Base-by-base conservation (phyloP, 192 early-diverging fungal genomes). In the Backusella australiensis region DNA sequence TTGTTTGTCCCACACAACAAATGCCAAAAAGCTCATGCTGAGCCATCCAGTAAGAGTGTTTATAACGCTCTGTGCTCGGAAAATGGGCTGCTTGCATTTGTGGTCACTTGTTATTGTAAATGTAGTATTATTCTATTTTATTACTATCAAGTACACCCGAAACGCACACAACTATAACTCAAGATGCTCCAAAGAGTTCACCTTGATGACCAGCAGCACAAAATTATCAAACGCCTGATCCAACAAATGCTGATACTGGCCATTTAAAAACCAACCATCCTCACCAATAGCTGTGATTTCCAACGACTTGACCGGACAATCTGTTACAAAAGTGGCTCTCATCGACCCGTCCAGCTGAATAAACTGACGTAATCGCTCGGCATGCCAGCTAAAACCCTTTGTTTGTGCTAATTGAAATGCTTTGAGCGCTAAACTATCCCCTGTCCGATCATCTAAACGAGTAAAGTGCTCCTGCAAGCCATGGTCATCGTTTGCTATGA, bases 201-300 rank as follows among this genome's bases (percentile, higher is more conserved):
- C 81, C 35, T 78, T 70, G n/a, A 85, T 67, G 23, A 78, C 39
- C 26, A 85, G 34, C 15, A 85, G 41, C 0, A 75, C 76, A 75
- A 85, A 85, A 63, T 81, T 80, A 21, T 67, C 72, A 44, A 75
- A 85, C 1, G 71, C 81, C 32, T 77, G 59, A 38, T 85, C 67
- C 38, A 82, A 15, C 11, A 73, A 1, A 4, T 67, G 56, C 35
- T 75, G 72, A 12, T 80, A 34, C 23, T 52, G 34, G 11, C 65
- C 26, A 52, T 76, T 46, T 35, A 59, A 44, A 36, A 67, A 75
- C 69, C 66, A 67, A 34, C 67, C 71, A 65, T 75, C 35, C 19
- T 63, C 21, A 23, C 71, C 36, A 35, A 73, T 36, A 14, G 69
- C 39, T 15, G 23, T 29, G 17, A 83, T 80, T 44, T 63, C 63